Evolutionary conservation across 1,139 yeast genomes (phyloP), one percentile per base, ranked within the genome.

Genomic region (Yamadazyma mexicana): DNA sequence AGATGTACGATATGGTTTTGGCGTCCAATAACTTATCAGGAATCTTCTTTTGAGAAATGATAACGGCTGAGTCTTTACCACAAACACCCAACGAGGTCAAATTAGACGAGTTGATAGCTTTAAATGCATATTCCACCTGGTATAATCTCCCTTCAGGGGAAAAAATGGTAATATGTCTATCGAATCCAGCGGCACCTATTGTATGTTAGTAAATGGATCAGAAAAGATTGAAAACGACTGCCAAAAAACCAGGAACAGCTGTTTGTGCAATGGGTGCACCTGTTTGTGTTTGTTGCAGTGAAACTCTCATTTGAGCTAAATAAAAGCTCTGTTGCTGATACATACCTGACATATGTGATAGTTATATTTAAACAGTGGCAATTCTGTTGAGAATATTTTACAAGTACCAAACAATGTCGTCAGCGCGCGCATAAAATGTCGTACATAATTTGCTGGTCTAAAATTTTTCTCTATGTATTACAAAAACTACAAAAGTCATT

Each of bases 71-170:
- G 62, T 87, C 92, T 57, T 83, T 79, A 40, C 98, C 98, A 38
- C 87, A 77, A 47, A 92, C 76, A 12, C 92, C 98, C 42, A 92
- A 62, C 20, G 95, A 85, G 34, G 96, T 92, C 59, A 92, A 80
- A 61, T 88, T 92, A 43, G 97, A 81, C 29, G 95, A 81, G 58
- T 91, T 92, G 62, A 94, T 89, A 7, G 98, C 98, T 63, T 92
- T 92, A 73, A 92, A 92, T 3, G 98, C 98, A 61, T 92, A 92
- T 63, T 92, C 96, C 28, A 91, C 98, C 69, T 92, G 98, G 68
- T 87, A 92, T 50, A 92, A 75, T 66, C 98, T 83, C 37, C 98
- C 98, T 64, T 92, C 98, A 18, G 98, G 98, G 35, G 98, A 91
- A 72, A 92, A 92, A 58, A 92, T 91, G 30, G 98, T 92, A 62